Evolutionary conservation across 768 basidiomycete species (phyloP).

Genomic region (Daedalea quercina): DNA sequence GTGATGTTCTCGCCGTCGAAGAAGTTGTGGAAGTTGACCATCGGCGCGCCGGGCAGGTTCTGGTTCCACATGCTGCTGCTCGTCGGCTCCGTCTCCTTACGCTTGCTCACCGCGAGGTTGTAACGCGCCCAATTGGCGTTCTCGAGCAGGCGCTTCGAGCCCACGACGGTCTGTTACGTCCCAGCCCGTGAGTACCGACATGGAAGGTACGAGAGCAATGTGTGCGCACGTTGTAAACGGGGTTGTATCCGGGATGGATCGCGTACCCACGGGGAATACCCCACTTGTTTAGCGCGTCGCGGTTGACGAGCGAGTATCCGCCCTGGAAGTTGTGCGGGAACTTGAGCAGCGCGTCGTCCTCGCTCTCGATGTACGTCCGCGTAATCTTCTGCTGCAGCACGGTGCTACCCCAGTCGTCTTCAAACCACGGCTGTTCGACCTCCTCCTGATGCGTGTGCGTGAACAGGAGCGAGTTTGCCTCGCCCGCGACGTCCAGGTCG

Average conservation of each 20-base stretch:
- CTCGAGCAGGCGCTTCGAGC: conserved; percentile 51
- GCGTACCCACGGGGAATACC: conserved; percentile 52
- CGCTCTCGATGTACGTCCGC: conserved; percentile 41
- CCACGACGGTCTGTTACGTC: conserved; percentile 41
- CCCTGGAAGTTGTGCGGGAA: conserved; percentile 53
- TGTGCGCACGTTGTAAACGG: conserved; percentile 40
- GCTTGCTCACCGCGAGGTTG: conserved; percentile 48
- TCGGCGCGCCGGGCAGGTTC: conserved; percentile 48
- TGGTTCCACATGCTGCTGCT: conserved; percentile 58
- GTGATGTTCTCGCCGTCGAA: conserved; percentile 59
- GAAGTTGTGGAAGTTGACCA: conserved; percentile 55
- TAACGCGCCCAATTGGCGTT: conserved; percentile 66
- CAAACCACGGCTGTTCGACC: conserved; percentile 47
- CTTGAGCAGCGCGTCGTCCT: conserved; percentile 44
- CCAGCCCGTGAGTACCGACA: not conserved
- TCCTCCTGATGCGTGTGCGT: conserved; percentile 45
- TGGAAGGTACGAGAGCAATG: not conserved
- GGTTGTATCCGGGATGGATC: conserved; percentile 52
- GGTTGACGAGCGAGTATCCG: conserved; percentile 49
- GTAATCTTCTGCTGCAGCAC: conserved; percentile 49
- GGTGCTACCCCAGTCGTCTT: conserved; percentile 49
- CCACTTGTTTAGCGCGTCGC: conserved; percentile 48
- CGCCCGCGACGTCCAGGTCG: conserved; percentile 58
- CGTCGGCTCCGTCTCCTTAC: conserved; percentile 56
- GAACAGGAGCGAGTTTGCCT: conserved; percentile 48